Conservation (phyloP, 179 eudicot species). For the Dionaea muscipula region DNA sequence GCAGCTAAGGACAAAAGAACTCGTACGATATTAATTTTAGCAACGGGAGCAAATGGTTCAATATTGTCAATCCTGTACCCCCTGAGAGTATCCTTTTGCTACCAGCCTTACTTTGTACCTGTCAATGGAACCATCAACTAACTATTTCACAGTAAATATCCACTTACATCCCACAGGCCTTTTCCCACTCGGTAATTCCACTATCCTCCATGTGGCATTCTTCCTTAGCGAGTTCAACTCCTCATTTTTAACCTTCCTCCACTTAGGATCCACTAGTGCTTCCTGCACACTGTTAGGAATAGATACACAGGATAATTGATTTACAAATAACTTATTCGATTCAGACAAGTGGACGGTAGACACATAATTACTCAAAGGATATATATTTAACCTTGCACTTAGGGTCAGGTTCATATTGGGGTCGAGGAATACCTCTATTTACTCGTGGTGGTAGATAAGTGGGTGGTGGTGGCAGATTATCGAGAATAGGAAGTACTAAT, state of each 20-base stretch:
- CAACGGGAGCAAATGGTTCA: not conserved
- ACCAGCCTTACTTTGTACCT: not conserved
- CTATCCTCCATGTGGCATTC: not conserved
- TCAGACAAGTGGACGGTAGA: not conserved
- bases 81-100: not conserved
- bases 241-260: not conserved
- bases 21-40: not conserved
- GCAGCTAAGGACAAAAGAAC: not conserved
- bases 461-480: too few species aligned
- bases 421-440: not conserved
- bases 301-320: conserved; percentile 1
- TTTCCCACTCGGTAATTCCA: not conserved
- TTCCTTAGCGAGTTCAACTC: not conserved
- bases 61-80: not conserved
- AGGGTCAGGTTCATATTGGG: not conserved
- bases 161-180: not conserved
- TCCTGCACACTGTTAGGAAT: conserved; percentile 4
- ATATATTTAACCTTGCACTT: not conserved
- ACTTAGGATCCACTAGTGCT: not conserved
- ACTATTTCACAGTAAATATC: not conserved
- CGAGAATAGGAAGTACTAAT: too few species aligned
- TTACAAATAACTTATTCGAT: conserved; percentile 1
- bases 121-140: not conserved
- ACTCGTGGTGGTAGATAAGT: too few species aligned
- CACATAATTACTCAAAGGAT: not conserved